These are phyloP conservation scores for Wolfiporia cocos DNA, from an alignment of 1,284 basidiomycete genomes.

Conservation along the genomic window DNA sequence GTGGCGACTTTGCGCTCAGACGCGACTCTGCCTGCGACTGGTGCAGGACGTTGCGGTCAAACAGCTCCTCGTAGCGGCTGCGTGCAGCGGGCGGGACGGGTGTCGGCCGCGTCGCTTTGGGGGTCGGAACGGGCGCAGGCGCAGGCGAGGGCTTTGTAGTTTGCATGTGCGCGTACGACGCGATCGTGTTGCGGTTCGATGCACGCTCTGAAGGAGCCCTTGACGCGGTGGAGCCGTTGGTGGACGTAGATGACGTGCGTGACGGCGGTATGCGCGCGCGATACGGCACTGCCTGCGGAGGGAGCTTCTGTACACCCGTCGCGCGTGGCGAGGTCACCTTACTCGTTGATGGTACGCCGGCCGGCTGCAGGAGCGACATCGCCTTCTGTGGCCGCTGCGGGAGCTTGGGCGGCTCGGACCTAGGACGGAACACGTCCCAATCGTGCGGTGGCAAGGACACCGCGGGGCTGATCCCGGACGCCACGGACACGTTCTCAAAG, in stretches of 20 bases:
- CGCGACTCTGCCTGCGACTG: constrained; percentile 31
- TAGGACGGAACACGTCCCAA: constrained; percentile 19
- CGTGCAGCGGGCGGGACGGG: constrained; percentile 60
- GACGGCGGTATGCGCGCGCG: constrained; percentile 18
- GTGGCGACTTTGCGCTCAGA: constrained; percentile 14
- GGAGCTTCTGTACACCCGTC: constrained; percentile 16
- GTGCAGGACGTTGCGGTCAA: constrained; percentile 50
- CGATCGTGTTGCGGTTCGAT: constrained; percentile 52
- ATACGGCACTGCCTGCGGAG: constrained; percentile 18
- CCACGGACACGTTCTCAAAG: constrained; percentile 59
- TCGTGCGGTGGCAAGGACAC: constrained; percentile 22
- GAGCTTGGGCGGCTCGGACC: constrained; percentile 42
- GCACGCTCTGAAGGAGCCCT: constrained; percentile 48
- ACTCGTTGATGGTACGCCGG: constrained; percentile 11
- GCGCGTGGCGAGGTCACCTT: constrained; percentile 12
- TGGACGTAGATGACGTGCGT: constrained; percentile 16
- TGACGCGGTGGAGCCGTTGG: constrained; percentile 14
- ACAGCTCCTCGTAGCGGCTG: constrained; percentile 61
- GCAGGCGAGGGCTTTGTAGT: constrained; percentile 18
- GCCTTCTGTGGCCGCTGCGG: constrained; percentile 41
- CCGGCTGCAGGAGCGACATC: constrained; percentile 15
- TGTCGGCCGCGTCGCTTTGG: constrained; percentile 43
- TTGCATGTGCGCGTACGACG: constrained; percentile 31
- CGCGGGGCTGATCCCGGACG: constrained; percentile 20
- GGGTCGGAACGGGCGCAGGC: constrained; percentile 11